Base-by-base conservation (phyloP, 495 filamentous ascomycete species). In the Hyphodiscus hymeniophilus region DNA sequence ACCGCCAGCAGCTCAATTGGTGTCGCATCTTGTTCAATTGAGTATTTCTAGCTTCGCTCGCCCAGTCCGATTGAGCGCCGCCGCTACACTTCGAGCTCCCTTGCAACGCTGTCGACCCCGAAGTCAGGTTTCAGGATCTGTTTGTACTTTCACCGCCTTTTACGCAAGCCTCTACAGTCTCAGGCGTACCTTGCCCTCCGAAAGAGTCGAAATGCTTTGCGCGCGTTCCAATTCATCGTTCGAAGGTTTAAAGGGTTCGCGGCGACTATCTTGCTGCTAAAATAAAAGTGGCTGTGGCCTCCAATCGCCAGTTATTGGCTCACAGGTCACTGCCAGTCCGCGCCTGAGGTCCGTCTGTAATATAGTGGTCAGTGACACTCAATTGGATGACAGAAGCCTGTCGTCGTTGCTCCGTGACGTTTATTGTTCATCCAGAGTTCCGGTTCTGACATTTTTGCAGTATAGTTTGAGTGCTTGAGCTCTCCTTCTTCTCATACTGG, bases 171-270 rank as follows among this genome's bases (percentile, higher is more conserved):
- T 24, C 15, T 42, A 17, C 51, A 52, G 51, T 59, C 51, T 47
- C 45, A 52, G 52, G 52, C 47, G 52, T 46, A 28, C 32, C 48
- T 59, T 52, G 48, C 47, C 49, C 8, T 38, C 33, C 20, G 46
- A 43, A 28, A 55, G 16, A 60, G 47, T 47, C 57, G 53, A 60
- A 56, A 60, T 60, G 57, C 57, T 56, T 54, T 60, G 53, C 42
- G 57, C 50, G 50, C 46, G n/a, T 38, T 56, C 47, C 53, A 41
- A 38, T 51, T 15, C 20, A 42, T 56, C 57, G 52, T 51, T 51
- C 47, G 57, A 60, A 54, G 52, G 52, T 43, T 52, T 50, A 50
- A 53, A 52, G 56, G 52, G 48, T 51, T 59, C 56, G 36, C 49
- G 48, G 52, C 49, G 46, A 39, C 40, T 26, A n/a, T 52, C 43